phyloP scores from a whole-genome alignment of 2,329 filamentous ascomycete species.

The Xylariaceae sp. region DNA sequence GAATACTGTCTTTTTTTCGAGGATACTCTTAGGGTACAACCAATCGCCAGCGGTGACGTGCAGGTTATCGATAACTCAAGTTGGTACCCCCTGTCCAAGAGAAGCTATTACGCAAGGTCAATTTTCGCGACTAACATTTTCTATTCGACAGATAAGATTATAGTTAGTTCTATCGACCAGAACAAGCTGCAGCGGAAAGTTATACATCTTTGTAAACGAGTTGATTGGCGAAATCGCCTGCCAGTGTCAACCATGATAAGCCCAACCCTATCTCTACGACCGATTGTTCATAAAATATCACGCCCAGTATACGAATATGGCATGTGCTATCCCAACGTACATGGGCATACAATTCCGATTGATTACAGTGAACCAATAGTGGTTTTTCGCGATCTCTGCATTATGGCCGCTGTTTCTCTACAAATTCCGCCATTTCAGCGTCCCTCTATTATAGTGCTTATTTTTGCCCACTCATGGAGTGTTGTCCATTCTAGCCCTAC shows the following conservation, averaged over 20 bases:
- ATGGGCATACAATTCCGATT: too few relatives aligned
- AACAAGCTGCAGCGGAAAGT: neutral
- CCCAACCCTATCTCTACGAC: neutral
- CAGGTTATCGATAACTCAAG: neutral
- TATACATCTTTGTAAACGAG: neutral
- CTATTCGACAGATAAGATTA: neutral
- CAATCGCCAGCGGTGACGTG: neutral
- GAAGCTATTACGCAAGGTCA: too few relatives aligned
- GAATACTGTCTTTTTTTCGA: neutral
- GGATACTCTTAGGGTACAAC: neutral
- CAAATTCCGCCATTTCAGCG: neutral
- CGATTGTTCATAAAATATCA: neutral
- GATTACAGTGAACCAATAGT: too few relatives aligned
- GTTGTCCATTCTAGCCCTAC: too few relatives aligned
- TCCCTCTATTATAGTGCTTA: neutral
- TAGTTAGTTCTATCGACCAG: neutral
- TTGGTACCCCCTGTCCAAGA: too few relatives aligned
- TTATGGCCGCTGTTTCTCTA: neutral
- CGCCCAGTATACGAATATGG: neutral
- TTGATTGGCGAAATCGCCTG: too few relatives aligned
- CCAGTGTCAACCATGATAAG: too few relatives aligned
- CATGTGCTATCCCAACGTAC: neutral
- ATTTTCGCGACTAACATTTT: too few relatives aligned
- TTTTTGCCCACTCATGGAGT: neutral
- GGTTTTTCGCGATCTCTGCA: too few relatives aligned